Conservation (phyloP, 495 filamentous ascomycete species). For the Aspergillus baeticus region DNA sequence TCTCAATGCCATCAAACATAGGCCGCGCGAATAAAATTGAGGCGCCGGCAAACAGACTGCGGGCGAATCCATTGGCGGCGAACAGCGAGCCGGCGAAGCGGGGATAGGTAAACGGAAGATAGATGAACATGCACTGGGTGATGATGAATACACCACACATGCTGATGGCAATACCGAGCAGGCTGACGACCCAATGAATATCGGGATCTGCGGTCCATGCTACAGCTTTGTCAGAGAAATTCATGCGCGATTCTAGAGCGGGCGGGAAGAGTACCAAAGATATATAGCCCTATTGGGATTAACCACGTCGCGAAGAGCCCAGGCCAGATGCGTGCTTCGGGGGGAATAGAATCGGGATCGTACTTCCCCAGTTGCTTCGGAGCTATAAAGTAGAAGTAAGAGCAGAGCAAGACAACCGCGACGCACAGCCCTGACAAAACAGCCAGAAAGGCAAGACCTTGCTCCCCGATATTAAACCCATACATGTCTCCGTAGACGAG, state of each 20-base stretch:
- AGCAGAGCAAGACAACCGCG: constrained; percentile 45
- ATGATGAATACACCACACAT: neutral
- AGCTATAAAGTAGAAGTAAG: too few species aligned
- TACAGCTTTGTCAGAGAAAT: too few species aligned
- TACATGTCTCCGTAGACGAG: constrained; percentile 67
- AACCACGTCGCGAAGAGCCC: too few species aligned
- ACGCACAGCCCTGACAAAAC: constrained; percentile 40
- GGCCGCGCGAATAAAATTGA: neutral
- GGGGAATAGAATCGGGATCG: too few species aligned
- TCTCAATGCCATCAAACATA: neutral
- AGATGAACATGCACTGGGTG: constrained; percentile 33
- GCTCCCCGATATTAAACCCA: constrained; percentile 56
- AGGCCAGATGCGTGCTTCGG: too few species aligned
- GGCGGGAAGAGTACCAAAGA: too few species aligned
- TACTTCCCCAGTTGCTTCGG: too few species aligned
- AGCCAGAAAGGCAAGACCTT: constrained; percentile 65
- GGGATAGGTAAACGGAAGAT: constrained; percentile 45
- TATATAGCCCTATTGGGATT: too few species aligned
- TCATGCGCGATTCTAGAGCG: too few species aligned
- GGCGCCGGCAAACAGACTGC: neutral
- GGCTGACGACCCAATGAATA: constrained; percentile 59
- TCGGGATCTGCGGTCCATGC: constrained; percentile 45
- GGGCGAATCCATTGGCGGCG: constrained; percentile 38
- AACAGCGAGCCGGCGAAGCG: constrained; percentile 46
- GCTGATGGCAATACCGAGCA: constrained; percentile 54